Percentiles rank a stretch among this genome's conserved stretches.
Conservation (phyloP, 225 moss, liverwort and hornwort genomes). For the Rhytidiadelphus loreus region DNA sequence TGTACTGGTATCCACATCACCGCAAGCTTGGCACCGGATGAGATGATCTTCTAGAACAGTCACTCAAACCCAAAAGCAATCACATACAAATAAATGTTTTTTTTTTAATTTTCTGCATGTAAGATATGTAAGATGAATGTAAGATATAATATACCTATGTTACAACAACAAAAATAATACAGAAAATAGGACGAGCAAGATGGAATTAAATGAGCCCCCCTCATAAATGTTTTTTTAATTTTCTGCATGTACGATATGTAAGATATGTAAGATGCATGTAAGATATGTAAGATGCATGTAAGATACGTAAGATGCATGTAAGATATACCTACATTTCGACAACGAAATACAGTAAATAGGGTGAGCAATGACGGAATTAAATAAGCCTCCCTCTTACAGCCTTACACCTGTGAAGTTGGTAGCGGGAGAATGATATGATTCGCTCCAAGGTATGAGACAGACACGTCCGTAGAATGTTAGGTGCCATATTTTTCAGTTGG, state of each 20-base stretch:
- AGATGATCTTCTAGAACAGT: background rate
- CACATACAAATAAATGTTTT: background rate
- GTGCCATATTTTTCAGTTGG: background rate
- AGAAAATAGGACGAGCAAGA: no score
- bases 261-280: no score
- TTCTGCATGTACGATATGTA: no score
- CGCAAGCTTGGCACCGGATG: background rate
- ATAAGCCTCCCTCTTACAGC: background rate
- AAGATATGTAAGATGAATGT: no score
- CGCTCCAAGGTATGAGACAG: background rate
- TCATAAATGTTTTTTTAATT: no score
- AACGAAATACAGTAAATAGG: background rate
- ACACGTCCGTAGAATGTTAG: background rate
- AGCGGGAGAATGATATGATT: background rate
- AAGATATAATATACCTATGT: no score
- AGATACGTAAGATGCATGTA: no score
- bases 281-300: no score
- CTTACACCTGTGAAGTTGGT: background rate
- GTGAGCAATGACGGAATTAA: accelerated
- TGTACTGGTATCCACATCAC: background rate
- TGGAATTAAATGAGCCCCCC: no score
- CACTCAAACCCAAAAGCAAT: background rate
- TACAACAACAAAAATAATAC: no score
- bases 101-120: no score
- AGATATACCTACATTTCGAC: background rate